Conservation (phyloP, 2,329 filamentous ascomycete genomes). For the Phoma sp. region DNA sequence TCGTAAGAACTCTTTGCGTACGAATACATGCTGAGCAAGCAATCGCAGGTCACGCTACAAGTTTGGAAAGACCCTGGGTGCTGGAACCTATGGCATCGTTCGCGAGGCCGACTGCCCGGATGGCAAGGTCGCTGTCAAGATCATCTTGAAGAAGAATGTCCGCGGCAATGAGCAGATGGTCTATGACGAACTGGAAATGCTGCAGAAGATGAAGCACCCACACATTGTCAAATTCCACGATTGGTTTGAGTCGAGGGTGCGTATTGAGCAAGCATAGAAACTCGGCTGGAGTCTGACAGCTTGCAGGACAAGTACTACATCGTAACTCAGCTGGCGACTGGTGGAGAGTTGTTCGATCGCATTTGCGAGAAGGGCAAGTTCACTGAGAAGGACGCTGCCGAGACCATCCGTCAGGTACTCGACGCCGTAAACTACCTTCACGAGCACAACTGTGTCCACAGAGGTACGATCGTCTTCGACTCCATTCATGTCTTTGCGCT, state of each 20-base stretch:
- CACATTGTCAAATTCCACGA: constrained; percentile 98
- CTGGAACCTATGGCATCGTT: constrained; percentile 97
- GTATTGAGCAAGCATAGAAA: constrained; percentile 31
- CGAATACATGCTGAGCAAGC: constrained; percentile 37
- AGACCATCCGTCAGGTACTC: constrained; percentile 93
- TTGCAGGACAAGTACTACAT: constrained; percentile 98
- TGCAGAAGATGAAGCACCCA: constrained; percentile 87
- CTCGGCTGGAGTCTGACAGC: constrained; percentile 22
- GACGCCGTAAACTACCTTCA: constrained; percentile 94
- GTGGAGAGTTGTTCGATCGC: constrained; percentile 95
- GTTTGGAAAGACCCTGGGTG: constrained; percentile 92
- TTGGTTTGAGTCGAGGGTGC: constrained; percentile 97
- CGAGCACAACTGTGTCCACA: constrained; percentile 90
- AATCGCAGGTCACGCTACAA: constrained; percentile 76
- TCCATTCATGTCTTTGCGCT: constrained; percentile 18
- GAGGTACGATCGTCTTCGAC: constrained; percentile 65
- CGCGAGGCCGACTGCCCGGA: constrained; percentile 86
- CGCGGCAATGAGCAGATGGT: constrained; percentile 99
- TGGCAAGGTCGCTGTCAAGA: constrained; percentile 95
- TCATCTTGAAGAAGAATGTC: constrained; percentile 99
- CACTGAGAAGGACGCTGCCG: constrained; percentile 95
- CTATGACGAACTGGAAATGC: constrained; percentile 92
- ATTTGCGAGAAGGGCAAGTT: constrained; percentile 98
- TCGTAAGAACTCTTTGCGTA: constrained; percentile 23
- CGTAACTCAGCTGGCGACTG: constrained; percentile 92